Evolutionary conservation across 2,329 filamentous ascomycete species (phyloP).

Genomic region (Hypoxylon sp.): DNA sequence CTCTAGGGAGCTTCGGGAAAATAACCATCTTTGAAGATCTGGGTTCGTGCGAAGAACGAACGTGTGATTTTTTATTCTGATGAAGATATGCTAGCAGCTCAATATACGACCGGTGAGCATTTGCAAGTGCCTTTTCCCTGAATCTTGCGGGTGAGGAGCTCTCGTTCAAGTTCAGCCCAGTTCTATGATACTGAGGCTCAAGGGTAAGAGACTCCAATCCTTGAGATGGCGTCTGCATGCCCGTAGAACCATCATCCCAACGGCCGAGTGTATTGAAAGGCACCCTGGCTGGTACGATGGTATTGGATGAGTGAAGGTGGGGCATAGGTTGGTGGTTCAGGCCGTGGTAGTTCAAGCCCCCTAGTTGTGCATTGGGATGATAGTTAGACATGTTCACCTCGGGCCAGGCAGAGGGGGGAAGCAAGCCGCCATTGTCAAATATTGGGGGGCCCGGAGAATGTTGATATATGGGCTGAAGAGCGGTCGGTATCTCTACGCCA

Average conservation of each 20-base stretch:
- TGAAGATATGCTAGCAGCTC: constrained; percentile 74
- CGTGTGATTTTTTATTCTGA: constrained; percentile 61
- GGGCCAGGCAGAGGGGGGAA: constrained; percentile 50
- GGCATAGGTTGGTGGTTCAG: constrained; percentile 41
- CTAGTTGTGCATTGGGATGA: constrained; percentile 45
- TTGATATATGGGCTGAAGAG: constrained; percentile 47
- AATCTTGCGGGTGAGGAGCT: constrained; percentile 55
- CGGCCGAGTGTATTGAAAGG: constrained; percentile 54
- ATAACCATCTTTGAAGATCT: constrained; percentile 59
- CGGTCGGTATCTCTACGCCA: constrained; percentile 43
- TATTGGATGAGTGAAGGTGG: constrained; percentile 44
- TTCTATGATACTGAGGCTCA: constrained; percentile 39
- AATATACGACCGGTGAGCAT: constrained; percentile 77
- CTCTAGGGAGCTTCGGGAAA: constrained; percentile 62
- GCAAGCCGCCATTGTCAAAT: constrained; percentile 52
- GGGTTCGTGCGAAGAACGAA: constrained; percentile 50
- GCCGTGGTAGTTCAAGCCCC: constrained; percentile 47
- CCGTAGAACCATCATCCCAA: constrained; percentile 34
- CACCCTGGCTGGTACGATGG: constrained; percentile 26
- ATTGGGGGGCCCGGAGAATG: constrained; percentile 50
- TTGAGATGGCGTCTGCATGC: constrained; percentile 44
- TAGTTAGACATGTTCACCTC: constrained; percentile 48
- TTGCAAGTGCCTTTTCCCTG: constrained; percentile 72
- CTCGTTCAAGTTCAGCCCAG: constrained; percentile 35
- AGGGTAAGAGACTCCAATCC: constrained; percentile 47